Evolutionary conservation across 78 protist genomes (phyloP).

Genomic region (Dictyostelium intermedium): DNA sequence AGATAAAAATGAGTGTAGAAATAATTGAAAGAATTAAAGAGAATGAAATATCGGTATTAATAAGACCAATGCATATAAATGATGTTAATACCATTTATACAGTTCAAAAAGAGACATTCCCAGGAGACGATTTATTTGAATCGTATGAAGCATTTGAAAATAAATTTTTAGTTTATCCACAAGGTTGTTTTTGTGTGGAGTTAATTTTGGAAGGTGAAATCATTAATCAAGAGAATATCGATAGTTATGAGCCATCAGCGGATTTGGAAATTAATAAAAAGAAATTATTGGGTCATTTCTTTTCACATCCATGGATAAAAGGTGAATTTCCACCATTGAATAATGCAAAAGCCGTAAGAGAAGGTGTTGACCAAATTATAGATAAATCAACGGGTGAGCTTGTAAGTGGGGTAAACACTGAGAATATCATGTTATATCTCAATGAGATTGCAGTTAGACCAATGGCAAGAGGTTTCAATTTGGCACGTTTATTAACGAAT

Average conservation of each 20-base stretch:
- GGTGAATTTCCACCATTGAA: conserved; percentile 48
- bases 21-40: background rate
- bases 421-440: background rate
- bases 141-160: conserved; percentile 22
- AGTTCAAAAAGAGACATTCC: conserved; percentile 42
- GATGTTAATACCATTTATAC: conserved; percentile 19
- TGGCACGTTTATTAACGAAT: conserved; percentile 2
- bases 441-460: conserved; percentile 41
- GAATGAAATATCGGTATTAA: background rate
- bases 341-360: background rate
- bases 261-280: background rate
- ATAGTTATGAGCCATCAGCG: background rate
- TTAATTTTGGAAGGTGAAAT: background rate
- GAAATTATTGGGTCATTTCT: conserved; percentile 22
- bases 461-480: conserved; percentile 22
- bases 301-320: conserved; percentile 38
- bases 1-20: background rate
- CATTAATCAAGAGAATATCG: background rate
- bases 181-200: conserved; percentile 46
- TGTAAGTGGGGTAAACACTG: background rate
- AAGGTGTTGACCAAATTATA: background rate
- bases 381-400: background rate
- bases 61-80: conserved; percentile 52
- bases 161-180: conserved; percentile 15
- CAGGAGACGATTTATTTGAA: conserved; percentile 43